A percentile compares a stretch with the other conserved stretches of the same genome.
Evolutionary conservation across 2,329 filamentous ascomycete genomes (phyloP).

Genomic region (Ascochyta lentis): DNA sequence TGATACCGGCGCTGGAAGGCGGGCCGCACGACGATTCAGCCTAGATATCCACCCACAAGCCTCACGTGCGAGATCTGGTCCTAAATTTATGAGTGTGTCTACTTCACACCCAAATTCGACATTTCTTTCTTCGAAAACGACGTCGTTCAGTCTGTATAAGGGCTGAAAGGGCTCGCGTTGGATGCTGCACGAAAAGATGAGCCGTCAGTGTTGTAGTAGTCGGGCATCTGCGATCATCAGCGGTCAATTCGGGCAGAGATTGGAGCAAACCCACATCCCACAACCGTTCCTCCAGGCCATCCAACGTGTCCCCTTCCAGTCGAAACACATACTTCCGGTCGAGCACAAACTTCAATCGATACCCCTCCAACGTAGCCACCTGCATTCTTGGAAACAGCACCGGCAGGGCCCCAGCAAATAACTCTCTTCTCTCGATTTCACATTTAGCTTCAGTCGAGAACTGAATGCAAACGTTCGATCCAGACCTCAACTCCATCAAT

Average conservation of each 20-base stretch:
- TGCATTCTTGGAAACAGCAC: slow-evolving; percentile 17
- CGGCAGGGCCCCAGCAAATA: slow-evolving; percentile 15
- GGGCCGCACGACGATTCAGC: no score
- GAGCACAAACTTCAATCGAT: slow-evolving; percentile 22
- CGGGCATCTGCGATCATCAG: slow-evolving; percentile 1
- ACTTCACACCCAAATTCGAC: no score
- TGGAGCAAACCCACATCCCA: slow-evolving; percentile 4
- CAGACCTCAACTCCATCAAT: slow-evolving; percentile 21
- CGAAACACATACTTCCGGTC: slow-evolving; percentile 20
- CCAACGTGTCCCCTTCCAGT: neutral
- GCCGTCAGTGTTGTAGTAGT: slow-evolving; percentile 3
- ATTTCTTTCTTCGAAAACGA: no score
- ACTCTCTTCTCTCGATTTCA: slow-evolving; percentile 14
- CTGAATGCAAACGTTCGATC: slow-evolving; percentile 22
- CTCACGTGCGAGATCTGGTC: no score
- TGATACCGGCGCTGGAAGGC: no score
- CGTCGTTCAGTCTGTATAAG: slow-evolving; percentile 9
- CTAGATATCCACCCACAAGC: no score
- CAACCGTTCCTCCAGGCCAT: neutral
- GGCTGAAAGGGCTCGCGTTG: slow-evolving; percentile 8
- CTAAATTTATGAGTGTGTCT: no score
- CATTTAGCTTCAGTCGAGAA: slow-evolving; percentile 23
- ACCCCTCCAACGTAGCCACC: slow-evolving; percentile 13
- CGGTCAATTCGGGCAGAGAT: no score
- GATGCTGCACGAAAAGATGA: slow-evolving; percentile 2